Conservation (phyloP, 2,329 filamentous ascomycete species). For the Cladosporium oxysporum region DNA sequence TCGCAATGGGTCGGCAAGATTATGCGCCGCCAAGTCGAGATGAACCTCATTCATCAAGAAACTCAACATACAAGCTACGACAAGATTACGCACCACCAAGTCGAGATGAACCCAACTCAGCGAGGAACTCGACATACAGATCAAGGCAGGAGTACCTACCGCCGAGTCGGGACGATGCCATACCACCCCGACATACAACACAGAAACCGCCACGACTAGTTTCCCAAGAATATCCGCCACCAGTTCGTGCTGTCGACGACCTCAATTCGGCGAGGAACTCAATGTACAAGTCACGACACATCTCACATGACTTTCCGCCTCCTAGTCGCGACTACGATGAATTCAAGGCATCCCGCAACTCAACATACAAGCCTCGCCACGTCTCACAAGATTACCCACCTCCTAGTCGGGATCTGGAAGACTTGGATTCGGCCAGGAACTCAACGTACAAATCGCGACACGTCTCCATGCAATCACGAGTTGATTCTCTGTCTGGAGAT, state of each 20-base stretch:
- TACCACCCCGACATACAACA: constrained; percentile 24
- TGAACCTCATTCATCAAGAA: constrained; percentile 19
- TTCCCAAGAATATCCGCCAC: neutral
- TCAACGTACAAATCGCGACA: constrained; percentile 37
- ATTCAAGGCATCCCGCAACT: constrained; percentile 21
- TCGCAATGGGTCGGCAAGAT: constrained; percentile 13
- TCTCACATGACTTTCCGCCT: constrained; percentile 25
- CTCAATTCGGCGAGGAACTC: constrained; percentile 23
- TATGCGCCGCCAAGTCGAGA: constrained; percentile 19
- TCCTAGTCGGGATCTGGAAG: constrained; percentile 21
- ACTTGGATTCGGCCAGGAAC: constrained; percentile 20
- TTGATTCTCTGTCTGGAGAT: constrained; percentile 31
- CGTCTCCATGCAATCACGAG: constrained; percentile 35
- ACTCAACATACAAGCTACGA: constrained; percentile 35
- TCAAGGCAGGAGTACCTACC: constrained; percentile 25
- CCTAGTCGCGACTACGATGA: constrained; percentile 22
- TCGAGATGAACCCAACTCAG: constrained; percentile 21
- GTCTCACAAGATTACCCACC: constrained; percentile 26
- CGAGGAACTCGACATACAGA: constrained; percentile 31
- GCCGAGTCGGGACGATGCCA: constrained; percentile 21
- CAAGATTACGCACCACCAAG: constrained; percentile 15
- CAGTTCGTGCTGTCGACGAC: constrained; percentile 21
- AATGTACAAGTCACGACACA: constrained; percentile 35
- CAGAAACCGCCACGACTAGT: constrained; percentile 35
- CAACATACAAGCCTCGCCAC: constrained; percentile 35